These are phyloP conservation scores for Coelastrella sp. DNA, from an alignment of 139 green algal genomes.

Conservation along the genomic window DNA sequence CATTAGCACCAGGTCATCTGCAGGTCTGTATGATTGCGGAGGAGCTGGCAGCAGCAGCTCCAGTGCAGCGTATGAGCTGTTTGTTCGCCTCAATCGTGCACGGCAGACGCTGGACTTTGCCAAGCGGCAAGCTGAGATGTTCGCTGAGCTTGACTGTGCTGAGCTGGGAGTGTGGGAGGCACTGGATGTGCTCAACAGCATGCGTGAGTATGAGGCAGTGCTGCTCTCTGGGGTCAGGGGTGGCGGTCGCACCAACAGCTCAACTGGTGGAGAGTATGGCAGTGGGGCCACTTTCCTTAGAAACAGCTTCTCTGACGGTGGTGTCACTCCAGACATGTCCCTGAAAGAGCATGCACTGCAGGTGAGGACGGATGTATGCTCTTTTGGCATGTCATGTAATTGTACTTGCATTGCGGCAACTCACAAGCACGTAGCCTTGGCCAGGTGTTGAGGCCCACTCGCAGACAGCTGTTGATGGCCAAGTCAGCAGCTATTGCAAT, in stretches of 20 bases:
- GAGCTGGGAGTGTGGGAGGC: conserved; percentile 83
- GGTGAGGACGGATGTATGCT: conserved; percentile 10
- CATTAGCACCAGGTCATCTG: conserved; percentile 2
- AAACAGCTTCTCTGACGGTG: neutral
- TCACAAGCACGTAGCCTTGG: too few species aligned
- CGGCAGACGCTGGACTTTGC: conserved; percentile 91
- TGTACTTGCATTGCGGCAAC: too few species aligned
- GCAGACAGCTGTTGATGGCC: too few species aligned
- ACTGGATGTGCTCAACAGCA: conserved; percentile 71
- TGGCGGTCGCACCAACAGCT: neutral
- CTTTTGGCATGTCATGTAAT: too few species aligned
- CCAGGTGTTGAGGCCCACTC: too few species aligned
- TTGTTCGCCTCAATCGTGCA: conserved; percentile 85
- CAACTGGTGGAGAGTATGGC: neutral
- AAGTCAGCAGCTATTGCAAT: too few species aligned
- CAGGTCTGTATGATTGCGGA: neutral
- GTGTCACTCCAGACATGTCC: conserved; percentile 69
- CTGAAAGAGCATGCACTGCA: conserved; percentile 84
- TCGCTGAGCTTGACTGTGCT: conserved; percentile 65
- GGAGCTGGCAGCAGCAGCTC: conserved; percentile 55
- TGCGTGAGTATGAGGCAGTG: conserved; percentile 82
- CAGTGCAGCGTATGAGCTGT: conserved; percentile 80
- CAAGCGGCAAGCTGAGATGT: conserved; percentile 73
- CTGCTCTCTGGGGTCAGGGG: conserved; percentile 53
- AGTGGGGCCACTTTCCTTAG: neutral